A percentile compares a stretch with the other conserved stretches of the same genome.
Evolutionary conservation across 2,329 filamentous ascomycete species (phyloP).

Genomic region (Alternaria sp.): DNA sequence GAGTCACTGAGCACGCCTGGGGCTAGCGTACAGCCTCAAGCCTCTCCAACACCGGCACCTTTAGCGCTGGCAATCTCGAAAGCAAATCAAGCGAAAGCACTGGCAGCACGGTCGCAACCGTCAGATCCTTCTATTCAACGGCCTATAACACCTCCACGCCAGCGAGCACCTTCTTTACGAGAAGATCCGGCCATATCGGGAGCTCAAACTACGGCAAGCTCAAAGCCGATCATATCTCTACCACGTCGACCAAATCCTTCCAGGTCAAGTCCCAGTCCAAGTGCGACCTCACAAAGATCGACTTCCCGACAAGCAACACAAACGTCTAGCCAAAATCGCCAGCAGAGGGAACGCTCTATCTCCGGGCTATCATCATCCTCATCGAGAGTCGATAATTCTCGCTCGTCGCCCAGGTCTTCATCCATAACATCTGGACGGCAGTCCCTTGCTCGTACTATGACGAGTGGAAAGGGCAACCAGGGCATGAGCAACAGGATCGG

Average conservation of each 20-base stretch:
- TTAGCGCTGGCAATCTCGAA: conserved; percentile 4
- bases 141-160: conserved; percentile 15
- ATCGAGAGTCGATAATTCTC: neutral
- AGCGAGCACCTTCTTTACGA: neutral
- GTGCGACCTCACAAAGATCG: neutral
- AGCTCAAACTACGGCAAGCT: neutral
- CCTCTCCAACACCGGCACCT: conserved; percentile 9
- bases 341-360: conserved; percentile 11
- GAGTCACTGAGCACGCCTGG: neutral
- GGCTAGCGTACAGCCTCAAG: neutral
- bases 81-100: conserved; percentile 1
- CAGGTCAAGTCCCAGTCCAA: neutral
- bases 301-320: conserved; percentile 5
- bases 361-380: conserved; percentile 6
- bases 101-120: neutral
- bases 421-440: conserved; percentile 8
- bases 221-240: neutral
- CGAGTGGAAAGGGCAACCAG: conserved; percentile 23
- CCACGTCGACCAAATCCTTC: neutral
- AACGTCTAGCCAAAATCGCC: neutral
- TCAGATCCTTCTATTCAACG: neutral
- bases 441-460: conserved; percentile 33
- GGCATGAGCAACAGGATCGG: conserved; percentile 21
- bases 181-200: conserved; percentile 13
- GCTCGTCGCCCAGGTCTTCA: neutral